Base-by-base conservation (phyloP, 2,329 filamentous ascomycete species). In the Byssothecium circinans region DNA sequence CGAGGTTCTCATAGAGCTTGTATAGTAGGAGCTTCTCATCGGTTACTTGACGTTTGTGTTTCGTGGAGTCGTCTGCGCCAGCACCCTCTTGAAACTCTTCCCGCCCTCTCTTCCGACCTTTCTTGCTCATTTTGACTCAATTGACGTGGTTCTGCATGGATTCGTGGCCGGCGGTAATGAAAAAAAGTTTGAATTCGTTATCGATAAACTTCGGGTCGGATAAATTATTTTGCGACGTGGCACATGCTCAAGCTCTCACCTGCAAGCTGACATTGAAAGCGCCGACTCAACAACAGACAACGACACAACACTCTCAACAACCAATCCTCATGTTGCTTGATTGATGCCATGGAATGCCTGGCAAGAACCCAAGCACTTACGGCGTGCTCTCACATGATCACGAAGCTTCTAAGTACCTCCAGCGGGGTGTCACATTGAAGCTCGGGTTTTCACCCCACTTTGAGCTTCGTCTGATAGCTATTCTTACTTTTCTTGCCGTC, bases 1-100 rank as follows among this genome's bases (percentile, higher is more conserved):
- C 71, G 7, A 79, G 67, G 49, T 76, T 67, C 43, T 74, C 72
- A 58, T 76, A 77, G 36, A 77, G 71, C 54, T 70, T 69, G 27
- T 73, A 73, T 14, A 78, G 67, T 54, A 74, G 69, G 40, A 70
- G 55, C 52, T 75, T 68, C 25, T 67, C 68, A 50, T 74, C 67
- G 35, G 66, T 69, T 51, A 70, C 66, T 53, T 67, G 64, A 49
- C 68, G 62, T 42, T 62, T 65, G 23, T 64, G 63, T 54, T 70
- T 70, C 23, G 57, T 50, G 23, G 63, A 61, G 7, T 49, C 52
- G 36, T 60, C 60, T 8, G 54, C 52, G 18, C 48, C 50, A 19
- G 47, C 50, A 14, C 56, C 57, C 11, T 42, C 49, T 22, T 56
- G 49, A 7, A 43, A 50, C 23, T 46, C 43, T 17, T 69, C 64